phyloP scores from a whole-genome alignment of 441 rosid genomes.

The Rhodomyrtus psidioides region DNA sequence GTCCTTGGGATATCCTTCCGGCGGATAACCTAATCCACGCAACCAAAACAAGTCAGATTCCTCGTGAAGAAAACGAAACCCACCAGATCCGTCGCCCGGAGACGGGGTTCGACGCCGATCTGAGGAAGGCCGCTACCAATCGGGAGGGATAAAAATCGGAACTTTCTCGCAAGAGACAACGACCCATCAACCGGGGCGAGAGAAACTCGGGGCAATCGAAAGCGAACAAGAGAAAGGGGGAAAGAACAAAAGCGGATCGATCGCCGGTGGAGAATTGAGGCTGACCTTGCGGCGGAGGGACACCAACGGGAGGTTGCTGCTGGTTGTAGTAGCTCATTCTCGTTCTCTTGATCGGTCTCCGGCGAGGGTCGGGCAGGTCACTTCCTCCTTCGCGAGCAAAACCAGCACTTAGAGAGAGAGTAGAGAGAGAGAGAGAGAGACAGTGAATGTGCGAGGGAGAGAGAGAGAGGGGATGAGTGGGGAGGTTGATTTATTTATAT shows the following conservation, averaged over 20 bases:
- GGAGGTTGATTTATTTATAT: no score
- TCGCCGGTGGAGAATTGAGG: background rate
- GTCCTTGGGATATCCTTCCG: conserved; percentile 71
- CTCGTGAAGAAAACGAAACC: background rate
- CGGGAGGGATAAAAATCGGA: background rate
- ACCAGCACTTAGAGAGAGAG: background rate
- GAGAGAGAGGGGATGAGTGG: no score
- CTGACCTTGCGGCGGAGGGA: conserved; percentile 47
- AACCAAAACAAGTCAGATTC: background rate
- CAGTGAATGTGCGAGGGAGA: no score
- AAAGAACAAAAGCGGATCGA: background rate
- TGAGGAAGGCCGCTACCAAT: background rate
- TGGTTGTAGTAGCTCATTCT: conserved; percentile 80
- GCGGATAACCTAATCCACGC: conserved; percentile 55
- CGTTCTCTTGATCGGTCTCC: background rate
- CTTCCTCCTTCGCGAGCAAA: background rate
- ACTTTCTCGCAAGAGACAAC: background rate
- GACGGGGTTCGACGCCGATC: background rate
- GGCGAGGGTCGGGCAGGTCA: background rate
- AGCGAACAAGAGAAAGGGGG: background rate
- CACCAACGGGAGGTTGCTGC: conserved; percentile 82
- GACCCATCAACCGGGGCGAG: background rate
- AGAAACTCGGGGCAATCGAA: background rate
- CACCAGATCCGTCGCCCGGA: background rate
- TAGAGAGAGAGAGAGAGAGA: background rate